Evolutionary conservation across 2,329 filamentous ascomycete species (phyloP).

Genomic region (Phaeosphaeriaceae sp.): DNA sequence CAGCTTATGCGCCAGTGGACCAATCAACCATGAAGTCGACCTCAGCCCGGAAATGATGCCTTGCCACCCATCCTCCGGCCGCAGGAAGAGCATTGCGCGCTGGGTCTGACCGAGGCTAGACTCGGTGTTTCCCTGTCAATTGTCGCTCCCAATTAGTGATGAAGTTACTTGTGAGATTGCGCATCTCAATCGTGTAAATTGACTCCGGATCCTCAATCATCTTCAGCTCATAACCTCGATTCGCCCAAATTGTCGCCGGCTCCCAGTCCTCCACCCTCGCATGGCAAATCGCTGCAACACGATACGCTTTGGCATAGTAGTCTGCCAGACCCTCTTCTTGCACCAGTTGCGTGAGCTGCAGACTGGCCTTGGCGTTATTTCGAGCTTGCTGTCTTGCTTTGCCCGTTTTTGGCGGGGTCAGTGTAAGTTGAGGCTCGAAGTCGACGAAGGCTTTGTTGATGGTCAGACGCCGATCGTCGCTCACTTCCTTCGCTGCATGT

Average conservation of each 20-base stretch:
- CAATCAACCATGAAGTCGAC: background rate
- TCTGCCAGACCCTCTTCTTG: slow-evolving; percentile 45
- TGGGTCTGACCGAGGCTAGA: background rate
- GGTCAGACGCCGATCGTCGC: slow-evolving; percentile 36
- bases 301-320: slow-evolving; percentile 45
- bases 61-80: background rate
- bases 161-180: slow-evolving; percentile 36
- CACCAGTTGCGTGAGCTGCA: slow-evolving; percentile 37
- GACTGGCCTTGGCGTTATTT: slow-evolving; percentile 36
- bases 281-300: slow-evolving; percentile 40
- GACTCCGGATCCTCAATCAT: slow-evolving; percentile 39
- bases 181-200: slow-evolving; percentile 37
- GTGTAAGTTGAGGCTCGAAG: slow-evolving; percentile 35
- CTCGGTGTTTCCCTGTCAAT: slow-evolving; percentile 16
- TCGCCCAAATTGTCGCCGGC: slow-evolving; percentile 39
- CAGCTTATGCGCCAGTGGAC: background rate
- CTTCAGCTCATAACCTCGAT: slow-evolving; percentile 39
- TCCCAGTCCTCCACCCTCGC: slow-evolving; percentile 40
- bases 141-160: slow-evolving; percentile 40
- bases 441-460: slow-evolving; percentile 36
- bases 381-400: slow-evolving; percentile 30
- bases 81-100: too few relatives aligned
- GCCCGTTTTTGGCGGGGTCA: slow-evolving; percentile 28
- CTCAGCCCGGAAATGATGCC: too few relatives aligned
- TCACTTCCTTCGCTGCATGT: slow-evolving; percentile 18